These are phyloP conservation scores for Gaeumannomyces sp. DNA, from an alignment of 2,329 filamentous ascomycete genomes.

Conservation along the genomic window DNA sequence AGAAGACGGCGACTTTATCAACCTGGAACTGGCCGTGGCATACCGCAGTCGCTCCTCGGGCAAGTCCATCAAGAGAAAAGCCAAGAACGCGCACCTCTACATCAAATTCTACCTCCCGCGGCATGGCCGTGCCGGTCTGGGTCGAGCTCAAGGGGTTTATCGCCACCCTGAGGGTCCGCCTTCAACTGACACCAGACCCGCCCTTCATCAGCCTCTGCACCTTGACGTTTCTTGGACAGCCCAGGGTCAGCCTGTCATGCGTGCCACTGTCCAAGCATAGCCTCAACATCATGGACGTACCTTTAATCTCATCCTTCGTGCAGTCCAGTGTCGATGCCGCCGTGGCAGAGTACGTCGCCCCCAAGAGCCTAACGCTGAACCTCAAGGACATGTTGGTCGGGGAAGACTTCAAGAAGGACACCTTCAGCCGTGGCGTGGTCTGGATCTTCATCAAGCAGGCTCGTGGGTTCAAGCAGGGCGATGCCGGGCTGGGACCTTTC, in stretches of 20 bases:
- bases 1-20: constrained; percentile 71
- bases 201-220: constrained; percentile 73
- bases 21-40: constrained; percentile 68
- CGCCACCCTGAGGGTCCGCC: constrained; percentile 61
- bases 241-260: constrained; percentile 64
- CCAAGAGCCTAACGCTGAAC: constrained; percentile 67
- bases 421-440: constrained; percentile 55
- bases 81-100: constrained; percentile 67
- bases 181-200: constrained; percentile 70
- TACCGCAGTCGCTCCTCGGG: constrained; percentile 60
- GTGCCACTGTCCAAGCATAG: constrained; percentile 63
- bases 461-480: constrained; percentile 65
- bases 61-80: constrained; percentile 53
- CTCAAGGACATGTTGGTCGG: constrained; percentile 72
- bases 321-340: constrained; percentile 69
- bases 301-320: constrained; percentile 68
- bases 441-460: constrained; percentile 61
- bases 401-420: constrained; percentile 75
- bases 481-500: constrained; percentile 51
- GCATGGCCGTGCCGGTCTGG: constrained; percentile 58
- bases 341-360: constrained; percentile 68
- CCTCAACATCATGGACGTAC: constrained; percentile 69
- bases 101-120: constrained; percentile 63
- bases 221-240: constrained; percentile 68
- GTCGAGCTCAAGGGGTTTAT: constrained; percentile 68